A percentile compares a stretch with the other conserved stretches of the same genome.
Evolutionary conservation across 1,284 basidiomycete species (phyloP).

Genomic region (Malassezia japonica): DNA sequence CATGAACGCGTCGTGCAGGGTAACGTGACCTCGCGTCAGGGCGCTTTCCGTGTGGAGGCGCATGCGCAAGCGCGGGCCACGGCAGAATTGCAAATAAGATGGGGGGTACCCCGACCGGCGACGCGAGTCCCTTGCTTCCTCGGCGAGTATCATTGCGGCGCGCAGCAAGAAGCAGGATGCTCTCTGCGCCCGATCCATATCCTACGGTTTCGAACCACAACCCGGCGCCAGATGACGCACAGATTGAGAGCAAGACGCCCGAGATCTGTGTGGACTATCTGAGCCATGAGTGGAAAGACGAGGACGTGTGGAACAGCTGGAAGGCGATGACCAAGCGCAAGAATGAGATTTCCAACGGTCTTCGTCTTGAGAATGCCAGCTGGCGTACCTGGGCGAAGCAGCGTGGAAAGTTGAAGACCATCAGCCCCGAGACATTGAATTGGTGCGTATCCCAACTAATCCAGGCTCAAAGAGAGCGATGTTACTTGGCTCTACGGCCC

Average conservation of each 20-base stretch:
- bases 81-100: not conserved
- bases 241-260: constrained; percentile 49
- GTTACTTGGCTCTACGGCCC: constrained; percentile 99
- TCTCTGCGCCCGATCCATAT: constrained; percentile 45
- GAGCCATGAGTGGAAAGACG: constrained; percentile 92
- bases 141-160: not conserved
- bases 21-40: not conserved
- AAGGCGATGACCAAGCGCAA: constrained; percentile 96
- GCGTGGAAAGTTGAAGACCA: constrained; percentile 86
- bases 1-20: not conserved
- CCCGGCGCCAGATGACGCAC: constrained; percentile 44
- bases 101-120: not conserved
- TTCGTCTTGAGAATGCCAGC: constrained; percentile 88
- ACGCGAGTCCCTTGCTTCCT: no score
- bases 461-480: constrained; percentile 96
- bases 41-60: constrained; percentile 3
- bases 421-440: constrained; percentile 93
- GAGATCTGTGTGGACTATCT: constrained; percentile 60
- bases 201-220: constrained; percentile 36
- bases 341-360: constrained; percentile 92
- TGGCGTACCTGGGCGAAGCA: constrained; percentile 99
- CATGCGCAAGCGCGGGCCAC: not conserved
- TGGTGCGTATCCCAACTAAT: constrained; percentile 59
- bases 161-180: constrained; percentile 26
- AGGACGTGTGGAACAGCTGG: constrained; percentile 97